Evolutionary conservation across 208 protist genomes (phyloP), one percentile per base, ranked within the genome.

Genomic region (Wallacemonas sp.): DNA sequence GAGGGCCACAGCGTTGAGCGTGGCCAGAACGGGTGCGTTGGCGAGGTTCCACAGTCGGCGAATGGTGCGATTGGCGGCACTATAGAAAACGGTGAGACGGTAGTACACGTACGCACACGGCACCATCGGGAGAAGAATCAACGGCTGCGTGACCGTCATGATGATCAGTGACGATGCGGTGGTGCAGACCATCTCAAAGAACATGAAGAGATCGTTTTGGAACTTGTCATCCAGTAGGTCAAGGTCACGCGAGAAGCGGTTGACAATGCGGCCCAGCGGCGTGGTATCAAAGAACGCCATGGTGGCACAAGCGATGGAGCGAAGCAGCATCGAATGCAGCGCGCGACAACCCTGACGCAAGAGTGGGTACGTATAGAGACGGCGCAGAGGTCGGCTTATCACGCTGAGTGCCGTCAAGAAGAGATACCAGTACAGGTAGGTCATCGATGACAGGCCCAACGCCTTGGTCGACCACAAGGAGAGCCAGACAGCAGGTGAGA

Each of bases 211-310:
- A 19, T 59, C 78, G 33, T 82, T 48, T 24, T 81, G 60, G 21
- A 80, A 24, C 41, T 58, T 58, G 15, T 68, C 55, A 65, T 98
- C 92, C 21, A 97, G 63, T 15, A 48, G 63, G 34, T 81, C 76
- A 9, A 96, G 78, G 53, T 98, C 97, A 27, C 89, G 87, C 13
- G 78, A 89, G 74, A 99, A 98, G 30, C 98, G 79, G 60, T 98
- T 98, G 19, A 99, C 21, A 21, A 99, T 89, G 27, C 96, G 82
- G 2, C 97, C 97, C 8, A 89, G 30, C 0, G 95, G 96, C 0
- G 88, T 99, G 1, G 74, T 88, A 66, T 98, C 94, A 73, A 98
- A 99, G 64, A 98, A 99, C 12, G 55, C 50, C 76, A 96, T 89
- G 9, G 91, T 88, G 17, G 74, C 75, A 5, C 32, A 42, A 0